Evolutionary conservation across 345 rosid species (phyloP).

Genomic region (Eucalyptus shirleyi): DNA sequence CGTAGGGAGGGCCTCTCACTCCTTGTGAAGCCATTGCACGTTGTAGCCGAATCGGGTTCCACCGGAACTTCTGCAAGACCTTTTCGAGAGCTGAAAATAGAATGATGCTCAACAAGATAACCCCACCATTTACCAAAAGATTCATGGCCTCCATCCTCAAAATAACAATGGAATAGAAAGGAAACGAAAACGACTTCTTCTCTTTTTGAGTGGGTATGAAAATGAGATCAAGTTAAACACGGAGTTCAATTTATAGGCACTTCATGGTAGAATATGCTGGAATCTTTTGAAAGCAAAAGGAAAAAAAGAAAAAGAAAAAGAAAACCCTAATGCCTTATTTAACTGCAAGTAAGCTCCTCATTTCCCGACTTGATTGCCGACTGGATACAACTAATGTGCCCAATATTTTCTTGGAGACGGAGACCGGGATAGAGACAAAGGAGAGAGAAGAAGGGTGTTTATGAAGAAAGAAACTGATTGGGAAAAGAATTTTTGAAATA

Average conservation of each 20-base stretch:
- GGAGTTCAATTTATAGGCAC: neutral
- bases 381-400: too few relatives aligned
- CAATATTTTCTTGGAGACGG: too few relatives aligned
- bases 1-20: neutral
- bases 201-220: neutral
- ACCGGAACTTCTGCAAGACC: neutral
- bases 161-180: neutral
- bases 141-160: neutral
- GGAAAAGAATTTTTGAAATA: too few relatives aligned
- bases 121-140: neutral
- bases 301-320: accelerated
- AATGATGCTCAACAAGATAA: neutral
- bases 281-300: neutral
- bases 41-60: neutral
- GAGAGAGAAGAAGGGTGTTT: too few relatives aligned
- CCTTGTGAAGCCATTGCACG: neutral
- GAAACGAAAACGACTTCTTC: neutral
- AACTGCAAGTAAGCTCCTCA: neutral
- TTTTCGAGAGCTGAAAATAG: neutral
- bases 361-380: too few relatives aligned
- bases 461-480: too few relatives aligned
- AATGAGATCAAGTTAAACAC: too few relatives aligned
- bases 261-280: neutral
- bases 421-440: too few relatives aligned
- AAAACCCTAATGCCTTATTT: neutral